A percentile compares a stretch with the other conserved stretches of the same genome.
phyloP scores from a whole-genome alignment of 2,329 filamentous ascomycete genomes.

The Lecanicillium sp. region DNA sequence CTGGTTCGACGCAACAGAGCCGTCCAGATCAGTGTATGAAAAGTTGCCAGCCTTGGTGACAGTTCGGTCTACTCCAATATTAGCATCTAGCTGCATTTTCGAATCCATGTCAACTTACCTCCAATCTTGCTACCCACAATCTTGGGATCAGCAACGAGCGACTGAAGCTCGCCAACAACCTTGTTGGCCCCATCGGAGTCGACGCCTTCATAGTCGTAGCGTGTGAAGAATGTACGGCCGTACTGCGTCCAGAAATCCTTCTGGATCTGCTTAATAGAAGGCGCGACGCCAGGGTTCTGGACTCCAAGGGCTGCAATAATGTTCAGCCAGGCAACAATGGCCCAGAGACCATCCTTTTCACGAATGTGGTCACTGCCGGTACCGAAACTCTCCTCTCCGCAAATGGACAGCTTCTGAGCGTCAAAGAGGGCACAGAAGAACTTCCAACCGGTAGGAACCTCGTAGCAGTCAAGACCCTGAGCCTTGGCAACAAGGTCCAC shows the following conservation, averaged over 20 bases:
- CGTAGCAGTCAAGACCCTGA: constrained; percentile 84
- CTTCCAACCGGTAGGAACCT: constrained; percentile 98
- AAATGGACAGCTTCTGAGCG: constrained; percentile 93
- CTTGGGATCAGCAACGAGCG: constrained; percentile 61
- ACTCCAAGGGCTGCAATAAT: constrained; percentile 93
- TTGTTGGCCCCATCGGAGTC: constrained; percentile 87
- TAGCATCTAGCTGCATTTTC: constrained; percentile 10
- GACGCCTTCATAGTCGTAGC: constrained; percentile 96
- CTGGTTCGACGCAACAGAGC: constrained; percentile 91
- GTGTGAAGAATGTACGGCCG: constrained; percentile 97
- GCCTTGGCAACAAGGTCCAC: constrained; percentile 95
- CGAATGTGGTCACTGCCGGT: constrained; percentile 98
- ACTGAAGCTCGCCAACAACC: constrained; percentile 72
- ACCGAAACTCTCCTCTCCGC: constrained; percentile 95
- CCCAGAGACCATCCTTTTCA: constrained; percentile 98
- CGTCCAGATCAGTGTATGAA: constrained; percentile 97
- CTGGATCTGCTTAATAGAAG: constrained; percentile 93
- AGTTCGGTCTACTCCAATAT: constrained; percentile 53
- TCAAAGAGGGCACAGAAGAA: constrained; percentile 98
- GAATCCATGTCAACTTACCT: constrained; percentile 36
- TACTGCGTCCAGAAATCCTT: constrained; percentile 95
- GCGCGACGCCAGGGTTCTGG: constrained; percentile 67
- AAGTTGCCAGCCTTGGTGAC: constrained; percentile 91
- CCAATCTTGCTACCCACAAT: constrained; percentile 79
- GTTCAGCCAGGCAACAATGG: constrained; percentile 95